phyloP scores from a whole-genome alignment of 176 grass and related monocot species.

The Carex scoparia region DNA sequence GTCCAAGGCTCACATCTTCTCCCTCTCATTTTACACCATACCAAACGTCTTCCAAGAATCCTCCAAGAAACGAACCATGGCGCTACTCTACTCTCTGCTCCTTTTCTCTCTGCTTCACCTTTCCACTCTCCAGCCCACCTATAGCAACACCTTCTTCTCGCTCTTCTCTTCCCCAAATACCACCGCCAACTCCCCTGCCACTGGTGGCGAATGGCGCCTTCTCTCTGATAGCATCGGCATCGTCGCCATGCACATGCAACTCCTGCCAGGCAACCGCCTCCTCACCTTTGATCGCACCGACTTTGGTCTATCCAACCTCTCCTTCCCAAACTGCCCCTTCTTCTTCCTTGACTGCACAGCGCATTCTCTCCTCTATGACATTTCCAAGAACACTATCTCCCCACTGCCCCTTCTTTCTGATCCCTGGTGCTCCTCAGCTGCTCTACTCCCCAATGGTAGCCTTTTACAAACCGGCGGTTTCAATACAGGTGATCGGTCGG shows the following conservation, averaged over 20 bases:
- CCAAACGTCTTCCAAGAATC: slow-evolving; percentile 20
- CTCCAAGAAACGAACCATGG: slow-evolving; percentile 22
- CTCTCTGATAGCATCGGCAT: slow-evolving; percentile 71
- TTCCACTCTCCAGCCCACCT: not conserved
- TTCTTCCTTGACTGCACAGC: slow-evolving; percentile 54
- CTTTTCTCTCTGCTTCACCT: not conserved
- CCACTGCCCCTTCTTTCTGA: slow-evolving; percentile 61
- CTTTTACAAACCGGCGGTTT: slow-evolving; percentile 79
- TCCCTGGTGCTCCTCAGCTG: slow-evolving; percentile 80
- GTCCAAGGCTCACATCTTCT: not conserved
- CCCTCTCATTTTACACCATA: not conserved
- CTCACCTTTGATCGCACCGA: slow-evolving; percentile 84
- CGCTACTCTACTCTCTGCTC: slow-evolving; percentile 2
- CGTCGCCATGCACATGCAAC: slow-evolving; percentile 91
- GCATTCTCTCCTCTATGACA: slow-evolving; percentile 59
- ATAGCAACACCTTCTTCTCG: not conserved
- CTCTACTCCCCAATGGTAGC: slow-evolving; percentile 71
- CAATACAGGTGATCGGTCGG: slow-evolving; percentile 50
- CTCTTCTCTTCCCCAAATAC: not conserved
- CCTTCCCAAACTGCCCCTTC: slow-evolving; percentile 31
- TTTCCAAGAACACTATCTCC: slow-evolving; percentile 23
- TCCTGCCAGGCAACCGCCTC: slow-evolving; percentile 56
- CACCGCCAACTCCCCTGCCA: too few species aligned
- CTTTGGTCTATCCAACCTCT: slow-evolving; percentile 60
- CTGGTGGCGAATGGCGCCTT: slow-evolving; percentile 54